phyloP scores from a whole-genome alignment of 1,284 basidiomycete species.

The Cryptococcus amylolentus region DNA sequence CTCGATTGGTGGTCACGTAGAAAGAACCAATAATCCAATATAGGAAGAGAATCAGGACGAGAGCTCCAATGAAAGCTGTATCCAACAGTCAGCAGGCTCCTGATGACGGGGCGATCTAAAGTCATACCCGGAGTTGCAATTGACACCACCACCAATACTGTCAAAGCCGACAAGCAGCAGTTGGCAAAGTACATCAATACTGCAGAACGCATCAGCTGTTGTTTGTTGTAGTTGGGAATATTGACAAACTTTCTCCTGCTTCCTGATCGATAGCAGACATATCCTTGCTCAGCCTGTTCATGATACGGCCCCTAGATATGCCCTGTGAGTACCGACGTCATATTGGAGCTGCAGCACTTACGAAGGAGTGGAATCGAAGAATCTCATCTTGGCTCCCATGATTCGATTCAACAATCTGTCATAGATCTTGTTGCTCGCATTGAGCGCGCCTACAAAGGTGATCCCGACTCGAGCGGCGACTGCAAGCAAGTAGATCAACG shows the following conservation, averaged over 20 bases:
- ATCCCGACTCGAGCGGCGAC: slow-evolving; percentile 38
- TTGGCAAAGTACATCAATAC: slow-evolving; percentile 47
- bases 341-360: neutral
- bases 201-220: neutral
- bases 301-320: slow-evolving; percentile 50
- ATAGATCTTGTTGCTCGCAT: slow-evolving; percentile 41
- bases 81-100: slow-evolving; percentile 11
- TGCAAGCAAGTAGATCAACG: slow-evolving; percentile 35
- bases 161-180: slow-evolving; percentile 34
- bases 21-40: slow-evolving; percentile 50
- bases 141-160: slow-evolving; percentile 44
- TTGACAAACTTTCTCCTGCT: slow-evolving; percentile 37
- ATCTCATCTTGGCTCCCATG: slow-evolving; percentile 46
- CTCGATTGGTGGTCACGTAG: slow-evolving; percentile 53
- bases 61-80: slow-evolving; percentile 47
- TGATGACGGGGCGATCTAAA: neutral
- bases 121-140: slow-evolving; percentile 39
- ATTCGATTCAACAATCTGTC: slow-evolving; percentile 39
- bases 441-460: slow-evolving; percentile 39
- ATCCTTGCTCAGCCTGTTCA: slow-evolving; percentile 54
- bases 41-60: slow-evolving; percentile 47
- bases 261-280: slow-evolving; percentile 54
- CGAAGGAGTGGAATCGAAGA: slow-evolving; percentile 50
- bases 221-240: neutral
- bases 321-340: neutral